Percentiles rank a stretch among this genome's conserved stretches.
phyloP scores from a whole-genome alignment of 768 basidiomycete species.

The Terana coerulea region DNA sequence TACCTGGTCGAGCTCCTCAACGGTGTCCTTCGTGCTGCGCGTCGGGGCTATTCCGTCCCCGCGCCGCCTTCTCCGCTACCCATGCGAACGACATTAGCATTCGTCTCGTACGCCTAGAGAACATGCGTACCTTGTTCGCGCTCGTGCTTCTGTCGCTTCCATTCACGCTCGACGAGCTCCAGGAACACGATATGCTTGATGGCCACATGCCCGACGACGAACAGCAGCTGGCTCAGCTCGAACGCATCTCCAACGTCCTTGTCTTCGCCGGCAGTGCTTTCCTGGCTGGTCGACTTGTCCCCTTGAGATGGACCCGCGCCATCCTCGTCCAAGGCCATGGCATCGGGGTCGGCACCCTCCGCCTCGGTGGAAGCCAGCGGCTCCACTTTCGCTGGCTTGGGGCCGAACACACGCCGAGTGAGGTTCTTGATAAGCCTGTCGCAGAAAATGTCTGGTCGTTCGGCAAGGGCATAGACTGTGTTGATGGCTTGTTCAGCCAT shows the following conservation, averaged over 20 bases:
- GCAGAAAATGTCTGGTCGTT: constrained; percentile 87
- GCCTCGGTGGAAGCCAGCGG: constrained; percentile 2
- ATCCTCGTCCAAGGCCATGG: constrained; percentile 51
- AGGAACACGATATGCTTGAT: constrained; percentile 98
- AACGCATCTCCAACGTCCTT: constrained; percentile 79
- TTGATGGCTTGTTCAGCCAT: constrained; percentile 97
- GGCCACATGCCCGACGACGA: constrained; percentile 93
- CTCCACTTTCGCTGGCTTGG: constrained; percentile 15
- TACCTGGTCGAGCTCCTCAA: constrained; percentile 93
- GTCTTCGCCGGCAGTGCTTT: constrained; percentile 16
- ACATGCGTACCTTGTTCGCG: constrained; percentile 71
- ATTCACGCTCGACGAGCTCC: constrained; percentile 92
- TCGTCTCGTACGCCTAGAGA: too few relatives aligned
- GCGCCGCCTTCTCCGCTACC: constrained; percentile 60
- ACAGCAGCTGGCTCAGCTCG: constrained; percentile 88
- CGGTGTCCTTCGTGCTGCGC: constrained; percentile 42
- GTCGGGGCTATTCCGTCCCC: constrained; percentile 31
- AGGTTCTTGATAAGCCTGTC: constrained; percentile 77
- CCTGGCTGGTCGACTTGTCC: constrained; percentile 2
- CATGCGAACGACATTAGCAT: neutral
- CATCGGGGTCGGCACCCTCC: constrained; percentile 39
- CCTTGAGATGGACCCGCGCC: constrained; percentile 1
- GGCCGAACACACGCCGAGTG: constrained; percentile 65
- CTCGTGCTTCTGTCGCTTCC: constrained; percentile 95
- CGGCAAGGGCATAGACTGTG: constrained; percentile 90